Conservation (phyloP, 306 rosid species). For the Astragalus membranaceus region DNA sequence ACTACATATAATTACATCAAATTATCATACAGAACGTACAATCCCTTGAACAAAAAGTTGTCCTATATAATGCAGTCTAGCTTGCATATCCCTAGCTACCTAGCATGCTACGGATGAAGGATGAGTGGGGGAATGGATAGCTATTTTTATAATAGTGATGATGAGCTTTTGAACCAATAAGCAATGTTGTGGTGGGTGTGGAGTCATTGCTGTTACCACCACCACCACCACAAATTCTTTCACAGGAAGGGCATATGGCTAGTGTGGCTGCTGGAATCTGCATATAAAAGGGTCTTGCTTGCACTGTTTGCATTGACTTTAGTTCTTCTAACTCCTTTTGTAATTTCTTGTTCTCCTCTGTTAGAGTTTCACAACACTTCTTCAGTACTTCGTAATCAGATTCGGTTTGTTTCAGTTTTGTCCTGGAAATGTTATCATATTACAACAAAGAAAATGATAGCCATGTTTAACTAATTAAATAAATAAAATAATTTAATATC, state of each 20-base stretch:
- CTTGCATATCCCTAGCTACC: background rate
- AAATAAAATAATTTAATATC: background rate
- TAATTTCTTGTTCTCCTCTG: conserved; percentile 67
- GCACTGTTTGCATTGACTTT: conserved; percentile 34
- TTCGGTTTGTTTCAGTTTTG: conserved; percentile 87
- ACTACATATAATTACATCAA: background rate
- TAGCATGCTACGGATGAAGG: conserved; percentile 47
- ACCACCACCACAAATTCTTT: conserved; percentile 36
- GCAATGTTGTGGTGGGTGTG: conserved; percentile 19
- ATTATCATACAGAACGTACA: background rate
- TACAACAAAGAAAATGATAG: background rate
- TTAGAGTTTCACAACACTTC: conserved; percentile 57
- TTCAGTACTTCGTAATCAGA: conserved; percentile 61
- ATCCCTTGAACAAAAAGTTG: background rate
- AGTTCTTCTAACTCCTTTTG: conserved; percentile 71
- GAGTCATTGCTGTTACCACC: conserved; percentile 13
- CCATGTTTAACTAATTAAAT: background rate
- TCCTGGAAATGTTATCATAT: conserved; percentile 30
- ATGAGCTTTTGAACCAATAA: conserved; percentile 30
- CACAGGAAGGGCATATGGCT: conserved; percentile 73
- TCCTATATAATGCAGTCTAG: background rate
- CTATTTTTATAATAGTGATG: conserved; percentile 27
- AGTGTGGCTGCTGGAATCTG: conserved; percentile 70
- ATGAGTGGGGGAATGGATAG: conserved; percentile 38
- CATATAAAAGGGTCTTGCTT: conserved; percentile 42